Conservation (phyloP, 129 eudicot species). For the Chrysanthemum seticuspe region DNA sequence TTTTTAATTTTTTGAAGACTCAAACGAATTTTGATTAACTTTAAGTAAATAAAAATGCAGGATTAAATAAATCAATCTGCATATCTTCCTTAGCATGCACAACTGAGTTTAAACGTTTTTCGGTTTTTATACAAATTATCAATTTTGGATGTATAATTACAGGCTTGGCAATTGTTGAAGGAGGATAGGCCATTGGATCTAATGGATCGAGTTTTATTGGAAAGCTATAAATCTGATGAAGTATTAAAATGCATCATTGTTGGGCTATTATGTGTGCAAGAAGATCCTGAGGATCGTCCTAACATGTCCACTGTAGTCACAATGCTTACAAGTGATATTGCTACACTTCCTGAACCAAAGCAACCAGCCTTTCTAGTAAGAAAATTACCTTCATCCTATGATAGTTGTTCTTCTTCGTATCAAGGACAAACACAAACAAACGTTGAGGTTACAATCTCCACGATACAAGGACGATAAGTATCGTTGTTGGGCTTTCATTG, state of each 20-base stretch:
- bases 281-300: constrained; percentile 54
- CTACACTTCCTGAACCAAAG: constrained; percentile 51
- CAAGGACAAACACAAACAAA: constrained; percentile 33
- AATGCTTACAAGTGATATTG: constrained; percentile 38
- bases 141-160: background rate
- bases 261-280: constrained; percentile 56
- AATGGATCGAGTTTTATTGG: constrained; percentile 32
- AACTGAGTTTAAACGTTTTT: background rate
- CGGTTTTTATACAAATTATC: background rate
- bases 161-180: constrained; percentile 49
- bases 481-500: background rate
- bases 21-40: too few species aligned
- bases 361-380: constrained; percentile 48
- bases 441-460: constrained; percentile 31
- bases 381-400: constrained; percentile 22
- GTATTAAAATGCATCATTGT: constrained; percentile 44
- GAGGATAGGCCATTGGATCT: constrained; percentile 41
- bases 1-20: background rate
- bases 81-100: too few species aligned
- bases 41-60: too few species aligned
- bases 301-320: constrained; percentile 39
- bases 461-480: constrained; percentile 35
- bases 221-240: constrained; percentile 27
- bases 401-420: constrained; percentile 30
- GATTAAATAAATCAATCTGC: too few species aligned